Evolutionary conservation across 2,329 filamentous ascomycete genomes (phyloP).

Genomic region (Colletotrichum simmondsii): DNA sequence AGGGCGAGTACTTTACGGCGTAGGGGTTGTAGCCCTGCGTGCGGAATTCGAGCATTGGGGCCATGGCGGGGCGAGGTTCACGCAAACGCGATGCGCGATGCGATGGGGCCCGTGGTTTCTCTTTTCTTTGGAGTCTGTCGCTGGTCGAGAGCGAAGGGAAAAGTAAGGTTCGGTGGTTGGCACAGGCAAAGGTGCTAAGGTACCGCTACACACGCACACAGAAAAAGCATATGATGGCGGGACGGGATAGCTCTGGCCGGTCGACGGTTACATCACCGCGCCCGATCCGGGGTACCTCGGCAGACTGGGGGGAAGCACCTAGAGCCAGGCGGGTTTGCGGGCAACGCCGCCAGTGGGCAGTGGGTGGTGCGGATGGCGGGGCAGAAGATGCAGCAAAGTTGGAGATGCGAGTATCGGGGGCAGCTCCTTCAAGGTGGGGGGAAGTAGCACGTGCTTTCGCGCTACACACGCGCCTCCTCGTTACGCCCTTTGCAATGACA

Average conservation of each 20-base stretch:
- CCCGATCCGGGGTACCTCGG: constrained; percentile 35
- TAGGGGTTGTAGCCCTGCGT: constrained; percentile 96
- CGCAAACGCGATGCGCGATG: background rate
- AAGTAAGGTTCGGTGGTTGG: background rate
- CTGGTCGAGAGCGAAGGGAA: background rate
- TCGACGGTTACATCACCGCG: constrained; percentile 22
- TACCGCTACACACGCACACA: background rate
- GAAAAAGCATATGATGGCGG: constrained; percentile 24
- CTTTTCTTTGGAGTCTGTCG: background rate
- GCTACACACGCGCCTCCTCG: constrained; percentile 19
- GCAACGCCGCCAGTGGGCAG: background rate
- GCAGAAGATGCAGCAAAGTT: background rate
- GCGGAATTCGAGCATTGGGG: constrained; percentile 88
- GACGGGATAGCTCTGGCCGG: constrained; percentile 29
- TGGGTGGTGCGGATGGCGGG: constrained; percentile 11
- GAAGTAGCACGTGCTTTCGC: constrained; percentile 11
- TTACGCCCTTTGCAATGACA: background rate
- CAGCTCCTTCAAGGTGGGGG: background rate
- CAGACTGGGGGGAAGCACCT: constrained; percentile 12
- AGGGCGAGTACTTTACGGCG: constrained; percentile 97
- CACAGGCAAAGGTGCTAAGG: background rate
- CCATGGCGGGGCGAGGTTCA: constrained; percentile 44
- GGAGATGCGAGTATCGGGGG: constrained; percentile 25
- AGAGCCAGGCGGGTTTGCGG: background rate
- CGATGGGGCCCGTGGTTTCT: background rate